Conservation (phyloP, 768 basidiomycete species). For the Suillus weaverae region DNA sequence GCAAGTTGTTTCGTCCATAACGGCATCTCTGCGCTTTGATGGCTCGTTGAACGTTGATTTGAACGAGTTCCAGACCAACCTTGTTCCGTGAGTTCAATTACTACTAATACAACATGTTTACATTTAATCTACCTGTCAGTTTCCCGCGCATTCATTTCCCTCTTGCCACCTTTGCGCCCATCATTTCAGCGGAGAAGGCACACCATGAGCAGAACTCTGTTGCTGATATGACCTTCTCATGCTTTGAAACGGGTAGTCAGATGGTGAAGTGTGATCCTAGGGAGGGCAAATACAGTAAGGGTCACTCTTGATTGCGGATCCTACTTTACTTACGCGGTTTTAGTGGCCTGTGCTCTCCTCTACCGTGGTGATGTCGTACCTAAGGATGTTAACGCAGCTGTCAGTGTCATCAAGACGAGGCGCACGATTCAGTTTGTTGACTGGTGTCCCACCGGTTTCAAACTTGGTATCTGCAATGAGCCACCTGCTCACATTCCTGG, state of each 20-base stretch:
- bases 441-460: slow-evolving; percentile 81
- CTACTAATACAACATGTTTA: slow-evolving; percentile 1
- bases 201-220: slow-evolving; percentile 97
- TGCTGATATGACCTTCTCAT: slow-evolving; percentile 95
- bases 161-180: slow-evolving; percentile 92
- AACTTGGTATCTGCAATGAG: slow-evolving; percentile 78
- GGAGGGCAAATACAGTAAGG: slow-evolving; percentile 73
- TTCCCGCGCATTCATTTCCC: slow-evolving; percentile 99
- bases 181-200: slow-evolving; percentile 92
- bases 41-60: slow-evolving; percentile 69
- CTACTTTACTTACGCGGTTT: slow-evolving; percentile 6
- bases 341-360: slow-evolving; percentile 67
- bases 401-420: slow-evolving; percentile 74
- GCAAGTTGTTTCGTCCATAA: slow-evolving; percentile 97
- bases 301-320: background rate
- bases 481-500: slow-evolving; percentile 73
- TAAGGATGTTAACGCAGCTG: slow-evolving; percentile 76
- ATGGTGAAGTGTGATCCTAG: slow-evolving; percentile 82
- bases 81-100: slow-evolving; percentile 77
- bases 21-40: slow-evolving; percentile 79
- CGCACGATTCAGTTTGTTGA: slow-evolving; percentile 79
- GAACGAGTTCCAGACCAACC: slow-evolving; percentile 99
- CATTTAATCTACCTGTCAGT: slow-evolving; percentile 36
- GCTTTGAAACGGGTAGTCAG: slow-evolving; percentile 77
- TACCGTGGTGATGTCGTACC: slow-evolving; percentile 79